Conservation (phyloP, 2,329 filamentous ascomycete genomes). For the Alternaria consortialis region DNA sequence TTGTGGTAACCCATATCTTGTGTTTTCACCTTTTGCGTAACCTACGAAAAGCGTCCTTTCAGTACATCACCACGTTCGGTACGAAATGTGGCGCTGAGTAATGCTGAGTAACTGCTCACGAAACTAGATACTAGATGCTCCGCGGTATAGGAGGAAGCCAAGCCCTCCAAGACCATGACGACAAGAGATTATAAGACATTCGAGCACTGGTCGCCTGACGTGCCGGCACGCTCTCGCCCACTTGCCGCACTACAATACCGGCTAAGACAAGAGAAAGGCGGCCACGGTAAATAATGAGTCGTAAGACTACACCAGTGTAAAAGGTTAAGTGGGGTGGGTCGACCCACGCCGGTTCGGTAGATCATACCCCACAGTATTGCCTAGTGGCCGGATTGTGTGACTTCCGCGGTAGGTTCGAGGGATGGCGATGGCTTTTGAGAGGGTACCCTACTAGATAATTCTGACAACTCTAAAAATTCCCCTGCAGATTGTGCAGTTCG, state of each 20-base stretch:
- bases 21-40: background rate
- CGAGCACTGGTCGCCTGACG: background rate
- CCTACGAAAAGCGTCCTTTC: background rate
- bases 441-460: background rate
- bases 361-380: background rate
- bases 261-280: background rate
- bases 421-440: background rate
- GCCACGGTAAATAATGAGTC: background rate
- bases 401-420: background rate
- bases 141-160: background rate
- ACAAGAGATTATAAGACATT: background rate
- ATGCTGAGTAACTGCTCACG: too few relatives aligned
- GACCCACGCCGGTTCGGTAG: constrained; percentile 1
- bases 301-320: background rate
- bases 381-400: background rate
- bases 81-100: background rate
- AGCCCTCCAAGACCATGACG: background rate
- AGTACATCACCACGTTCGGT: background rate
- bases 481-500: background rate
- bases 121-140: background rate
- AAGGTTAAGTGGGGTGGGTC: background rate
- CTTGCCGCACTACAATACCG: background rate
- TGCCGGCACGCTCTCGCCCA: background rate
- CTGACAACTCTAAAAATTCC: background rate
- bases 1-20: background rate